A percentile compares a stretch with the other conserved stretches of the same genome.
Conservation (phyloP, 2,329 filamentous ascomycete species). For the Arthrobotrys iridis region DNA sequence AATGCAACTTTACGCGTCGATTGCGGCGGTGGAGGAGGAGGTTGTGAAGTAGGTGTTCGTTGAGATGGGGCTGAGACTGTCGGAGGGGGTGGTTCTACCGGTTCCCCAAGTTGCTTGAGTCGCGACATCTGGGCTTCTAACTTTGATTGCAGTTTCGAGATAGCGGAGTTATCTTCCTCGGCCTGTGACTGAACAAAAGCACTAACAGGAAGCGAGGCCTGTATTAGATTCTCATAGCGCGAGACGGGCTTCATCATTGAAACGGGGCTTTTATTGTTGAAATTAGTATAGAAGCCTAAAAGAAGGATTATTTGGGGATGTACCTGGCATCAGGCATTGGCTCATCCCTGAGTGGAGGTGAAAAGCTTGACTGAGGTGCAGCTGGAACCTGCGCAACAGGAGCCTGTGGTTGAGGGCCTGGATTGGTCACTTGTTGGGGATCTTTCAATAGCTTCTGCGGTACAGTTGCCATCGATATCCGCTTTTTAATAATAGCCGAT, state of each 20-base stretch:
- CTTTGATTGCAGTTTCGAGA: constrained; percentile 16
- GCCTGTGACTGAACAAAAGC: not conserved
- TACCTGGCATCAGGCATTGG: constrained; percentile 27
- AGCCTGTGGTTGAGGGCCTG: not conserved
- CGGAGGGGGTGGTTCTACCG: not conserved
- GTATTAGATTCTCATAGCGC: constrained; percentile 2
- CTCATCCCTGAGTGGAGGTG: constrained; percentile 10
- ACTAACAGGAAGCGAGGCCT: not conserved
- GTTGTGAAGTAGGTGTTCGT: not conserved
- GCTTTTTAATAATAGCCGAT: not conserved
- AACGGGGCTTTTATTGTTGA: not conserved
- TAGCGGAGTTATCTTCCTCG: constrained; percentile 6
- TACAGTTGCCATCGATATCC: constrained; percentile 22
- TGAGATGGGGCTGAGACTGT: not conserved
- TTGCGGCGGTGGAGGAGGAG: not conserved
- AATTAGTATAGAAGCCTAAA: not conserved
- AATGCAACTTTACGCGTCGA: constrained; percentile 9
- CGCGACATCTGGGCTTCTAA: constrained; percentile 30
- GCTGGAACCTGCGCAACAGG: constrained; percentile 5
- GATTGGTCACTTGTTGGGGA: not conserved
- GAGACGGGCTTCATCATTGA: not conserved
- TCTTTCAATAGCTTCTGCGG: not conserved
- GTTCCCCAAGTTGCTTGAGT: constrained; percentile 10
- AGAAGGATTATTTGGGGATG: not conserved
- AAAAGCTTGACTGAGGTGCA: constrained; percentile 20